Percentiles rank a stretch among this genome's conserved stretches.
Conservation (phyloP, 441 rosid species). For the Aquilaria agallochum region DNA sequence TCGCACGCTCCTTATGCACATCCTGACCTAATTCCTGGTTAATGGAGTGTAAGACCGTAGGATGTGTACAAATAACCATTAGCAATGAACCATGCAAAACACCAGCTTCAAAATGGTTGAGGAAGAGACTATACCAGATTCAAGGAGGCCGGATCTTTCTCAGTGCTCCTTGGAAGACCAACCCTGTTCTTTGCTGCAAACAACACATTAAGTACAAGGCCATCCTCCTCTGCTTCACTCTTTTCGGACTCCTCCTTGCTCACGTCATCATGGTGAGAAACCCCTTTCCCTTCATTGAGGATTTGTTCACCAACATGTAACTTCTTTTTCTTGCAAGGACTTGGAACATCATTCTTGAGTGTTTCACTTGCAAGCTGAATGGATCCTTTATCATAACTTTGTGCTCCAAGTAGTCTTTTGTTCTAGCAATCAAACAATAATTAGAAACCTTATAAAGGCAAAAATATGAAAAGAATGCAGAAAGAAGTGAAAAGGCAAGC, state of each 20-base stretch:
- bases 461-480: slow-evolving; percentile 2
- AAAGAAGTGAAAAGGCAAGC: no score
- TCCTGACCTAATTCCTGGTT: slow-evolving; percentile 34
- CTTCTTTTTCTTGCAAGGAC: slow-evolving; percentile 12
- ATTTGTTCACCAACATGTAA: background rate
- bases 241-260: slow-evolving; percentile 16
- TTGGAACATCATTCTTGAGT: background rate
- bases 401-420: background rate
- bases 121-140: slow-evolving; percentile 38
- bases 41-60: slow-evolving; percentile 13
- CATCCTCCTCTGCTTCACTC: slow-evolving; percentile 41
- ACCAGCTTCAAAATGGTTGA: background rate
- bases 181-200: slow-evolving; percentile 24
- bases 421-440: background rate
- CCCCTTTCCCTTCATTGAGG: background rate
- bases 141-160: slow-evolving; percentile 13
- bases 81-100: background rate
- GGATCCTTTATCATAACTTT: slow-evolving; percentile 1
- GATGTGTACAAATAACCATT: slow-evolving; percentile 4
- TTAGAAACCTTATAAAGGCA: background rate
- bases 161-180: slow-evolving; percentile 14
- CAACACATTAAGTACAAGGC: slow-evolving; percentile 48
- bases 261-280: background rate
- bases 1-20: slow-evolving; percentile 19
- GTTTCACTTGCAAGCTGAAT: background rate